Base-by-base conservation (phyloP, 2,329 filamentous ascomycete species). In the Fusarium veterinarium region DNA sequence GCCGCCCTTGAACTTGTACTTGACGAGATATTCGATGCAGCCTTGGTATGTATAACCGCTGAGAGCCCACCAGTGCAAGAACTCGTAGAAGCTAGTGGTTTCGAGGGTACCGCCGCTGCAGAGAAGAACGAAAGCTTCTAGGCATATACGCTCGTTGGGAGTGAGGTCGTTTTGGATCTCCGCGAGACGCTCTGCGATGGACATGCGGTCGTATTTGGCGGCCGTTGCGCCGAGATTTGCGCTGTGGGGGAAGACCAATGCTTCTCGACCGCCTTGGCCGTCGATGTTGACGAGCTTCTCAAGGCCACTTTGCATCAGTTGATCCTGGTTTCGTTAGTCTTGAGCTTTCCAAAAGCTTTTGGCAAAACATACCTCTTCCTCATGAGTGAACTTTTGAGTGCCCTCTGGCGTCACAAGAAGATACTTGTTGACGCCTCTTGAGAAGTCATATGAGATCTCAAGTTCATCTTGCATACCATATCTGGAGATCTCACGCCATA, bases 41-140 rank as follows among this genome's bases (percentile, higher is more conserved):
- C 80, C 82, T 20, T 78, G 74, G 58, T 82, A 85, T 9, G 78
- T 81, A 72, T 84, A 85, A 33, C 80, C 84, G 59, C 79, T 79
- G 3, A 84, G 75, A 13, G 82, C 85, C 84, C 81, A 86, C 85
- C 84, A 86, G 63, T 85, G 84, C 23, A 87, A 74, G 37, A 86
- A 82, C 59, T 87, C 85, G 52, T 83, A 83, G 64, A 87, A 85
- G 28, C 82, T 83, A 0, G 81, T 83, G 0, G 82, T 84, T 14
- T 83, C 80, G 1, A 85, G 80, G 0, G 82, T 84, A 0, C 77
- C 82, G 9, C 84, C 83, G 55, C 84, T 84, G 66, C 81, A 83
- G 3, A 86, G 80, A 0, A 84, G 76, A 1, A 86, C 75, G 16
- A 84, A 85, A 0, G 79, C 76, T 68, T 86, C 83, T 5, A 86